Conservation (phyloP, 2,329 filamentous ascomycete species). For the Phialophora expanda region DNA sequence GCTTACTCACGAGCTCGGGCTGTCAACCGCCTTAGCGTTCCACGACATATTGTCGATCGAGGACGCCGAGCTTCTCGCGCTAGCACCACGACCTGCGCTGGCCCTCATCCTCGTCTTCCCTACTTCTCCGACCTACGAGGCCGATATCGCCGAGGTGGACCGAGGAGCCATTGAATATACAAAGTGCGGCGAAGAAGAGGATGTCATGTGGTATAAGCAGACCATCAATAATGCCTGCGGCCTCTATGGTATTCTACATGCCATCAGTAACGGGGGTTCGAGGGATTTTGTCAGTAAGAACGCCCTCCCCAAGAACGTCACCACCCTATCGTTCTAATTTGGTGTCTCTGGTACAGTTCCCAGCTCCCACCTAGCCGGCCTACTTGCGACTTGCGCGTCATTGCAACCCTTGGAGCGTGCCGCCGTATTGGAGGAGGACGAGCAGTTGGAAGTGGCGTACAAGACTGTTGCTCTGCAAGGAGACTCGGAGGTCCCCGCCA, state of each 20-base stretch:
- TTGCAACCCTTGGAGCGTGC: too few relatives aligned
- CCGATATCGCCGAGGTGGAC: not conserved
- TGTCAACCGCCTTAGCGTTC: slow-evolving; percentile 44
- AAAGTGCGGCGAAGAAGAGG: slow-evolving; percentile 20
- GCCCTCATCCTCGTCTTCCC: slow-evolving; percentile 61
- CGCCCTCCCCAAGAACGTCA: too few relatives aligned
- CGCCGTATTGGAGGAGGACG: not conserved
- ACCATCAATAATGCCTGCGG: slow-evolving; percentile 7
- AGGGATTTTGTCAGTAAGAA: too few relatives aligned
- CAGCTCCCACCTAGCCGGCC: too few relatives aligned
- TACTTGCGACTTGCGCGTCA: too few relatives aligned
- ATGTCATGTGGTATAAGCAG: slow-evolving; percentile 17
- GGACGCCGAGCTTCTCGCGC: slow-evolving; percentile 53
- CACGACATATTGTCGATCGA: slow-evolving; percentile 60
- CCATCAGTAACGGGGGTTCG: not conserved
- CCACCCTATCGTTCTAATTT: too few relatives aligned
- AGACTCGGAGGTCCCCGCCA: slow-evolving; percentile 19
- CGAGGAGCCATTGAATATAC: not conserved
- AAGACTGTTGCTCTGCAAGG: slow-evolving; percentile 15
- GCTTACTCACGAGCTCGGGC: too few relatives aligned
- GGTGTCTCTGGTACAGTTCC: too few relatives aligned
- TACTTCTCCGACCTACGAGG: slow-evolving; percentile 41
- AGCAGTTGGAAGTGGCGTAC: slow-evolving; percentile 5
- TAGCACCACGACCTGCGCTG: slow-evolving; percentile 58
- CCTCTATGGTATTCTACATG: slow-evolving; percentile 4